These are phyloP conservation scores for Arabidopsis lyrata DNA, from an alignment of 441 rosid species.

Conservation along the genomic window DNA sequence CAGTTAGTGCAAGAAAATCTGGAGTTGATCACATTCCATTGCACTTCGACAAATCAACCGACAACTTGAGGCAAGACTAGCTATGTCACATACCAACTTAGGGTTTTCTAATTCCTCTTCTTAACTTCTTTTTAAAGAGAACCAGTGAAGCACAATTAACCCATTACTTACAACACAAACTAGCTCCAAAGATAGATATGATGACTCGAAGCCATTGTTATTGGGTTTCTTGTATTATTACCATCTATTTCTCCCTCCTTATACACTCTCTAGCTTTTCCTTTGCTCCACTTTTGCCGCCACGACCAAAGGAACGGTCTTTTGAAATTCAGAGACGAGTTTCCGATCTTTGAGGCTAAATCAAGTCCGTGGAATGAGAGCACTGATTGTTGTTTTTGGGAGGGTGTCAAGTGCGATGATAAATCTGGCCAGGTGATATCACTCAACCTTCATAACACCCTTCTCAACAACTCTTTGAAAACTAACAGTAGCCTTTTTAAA, in stretches of 20 bases:
- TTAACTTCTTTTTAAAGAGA: constrained; percentile 2
- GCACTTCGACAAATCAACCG: too few relatives aligned
- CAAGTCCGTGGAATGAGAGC: constrained; percentile 39
- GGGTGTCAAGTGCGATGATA: constrained; percentile 33
- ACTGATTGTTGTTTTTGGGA: constrained; percentile 36
- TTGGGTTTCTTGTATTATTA: constrained; percentile 2
- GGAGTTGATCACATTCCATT: too few relatives aligned
- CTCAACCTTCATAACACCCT: constrained; percentile 18
- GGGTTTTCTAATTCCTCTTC: too few relatives aligned
- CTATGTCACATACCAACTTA: not conserved
- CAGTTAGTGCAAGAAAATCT: too few relatives aligned
- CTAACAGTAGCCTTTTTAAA: constrained; percentile 31
- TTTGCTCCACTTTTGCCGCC: constrained; percentile 16
- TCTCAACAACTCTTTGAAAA: constrained; percentile 25
- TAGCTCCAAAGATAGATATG: not conserved
- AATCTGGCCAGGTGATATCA: constrained; percentile 18
- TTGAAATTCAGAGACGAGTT: constrained; percentile 36
- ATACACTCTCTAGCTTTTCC: constrained; percentile 16
- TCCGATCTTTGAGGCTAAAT: not conserved
- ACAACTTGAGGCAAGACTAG: too few relatives aligned
- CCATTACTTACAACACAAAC: not conserved
- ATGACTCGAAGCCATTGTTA: constrained; percentile 1
- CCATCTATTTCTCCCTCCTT: not conserved
- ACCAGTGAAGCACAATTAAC: not conserved
- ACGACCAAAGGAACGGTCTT: constrained; percentile 40